Base-by-base conservation (phyloP, 768 basidiomycete species). In the Tylopilus plumbeoviolaceoides region DNA sequence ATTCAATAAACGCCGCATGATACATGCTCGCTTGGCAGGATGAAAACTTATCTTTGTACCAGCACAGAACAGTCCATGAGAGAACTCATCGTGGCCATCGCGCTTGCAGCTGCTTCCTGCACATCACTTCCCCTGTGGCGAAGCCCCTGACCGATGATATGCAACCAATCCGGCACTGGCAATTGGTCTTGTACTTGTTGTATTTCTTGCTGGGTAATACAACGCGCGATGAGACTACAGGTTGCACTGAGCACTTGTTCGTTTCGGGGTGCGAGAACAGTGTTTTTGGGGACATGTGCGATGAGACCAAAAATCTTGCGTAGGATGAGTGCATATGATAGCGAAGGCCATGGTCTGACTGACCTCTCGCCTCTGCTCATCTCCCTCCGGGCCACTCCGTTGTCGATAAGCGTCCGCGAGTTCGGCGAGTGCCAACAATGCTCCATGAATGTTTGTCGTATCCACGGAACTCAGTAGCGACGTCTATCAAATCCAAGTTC, bases 51-150 rank as follows among this genome's bases (percentile, higher is more conserved):
- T 93, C 87, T 92, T 61, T 76, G 68, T 38, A 94, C 75, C 52
- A 82, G 75, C 20, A 63, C 60, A 3, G 83, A 79, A 59, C 83
- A 87, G 59, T 92, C 85, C 28, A 77, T 73, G 2, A 91, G 75
- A 50, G 73, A 73, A 66, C 91, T 94, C 52, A 90, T 70, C n/a
- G 77, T 68, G 4, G 79, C 78, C 73, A 91, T 78, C 7, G 89
- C 86, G 23, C 65, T 68, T 12, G 91, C 87, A 31, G 87, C 90
- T 8, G 85, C 83, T 59, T 89, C 83, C 69, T 95, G 95, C 4
- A 89, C 89, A 15, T 69, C 62, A 2, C 65, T 60, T 42, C 72
- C 79, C 54, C 83, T 75, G 64, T 90, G 84, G 68, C 85, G 88
- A 53, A 95, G 72, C 17, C 85, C 82, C 50, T 78, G 72, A 61